Conservation (phyloP, 2,329 filamentous ascomycete species). For the Fonsecaea nubica region DNA sequence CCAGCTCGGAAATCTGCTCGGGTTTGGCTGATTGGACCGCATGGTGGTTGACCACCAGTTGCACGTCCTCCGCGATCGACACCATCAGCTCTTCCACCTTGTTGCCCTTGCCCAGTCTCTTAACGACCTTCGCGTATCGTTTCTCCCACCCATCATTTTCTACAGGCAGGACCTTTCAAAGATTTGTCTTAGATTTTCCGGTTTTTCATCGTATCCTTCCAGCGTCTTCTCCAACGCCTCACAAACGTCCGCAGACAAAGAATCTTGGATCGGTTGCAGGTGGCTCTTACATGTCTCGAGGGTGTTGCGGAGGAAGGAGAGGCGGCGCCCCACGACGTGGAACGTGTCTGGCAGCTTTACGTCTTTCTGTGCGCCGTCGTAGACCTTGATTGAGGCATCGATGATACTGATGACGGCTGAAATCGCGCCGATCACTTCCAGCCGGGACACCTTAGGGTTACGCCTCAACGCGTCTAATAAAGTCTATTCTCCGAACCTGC, state of each 20-base stretch:
- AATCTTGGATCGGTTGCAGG: conserved; percentile 17
- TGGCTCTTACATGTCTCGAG: conserved; percentile 23
- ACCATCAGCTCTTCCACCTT: conserved; percentile 32
- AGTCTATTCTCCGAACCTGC: background rate
- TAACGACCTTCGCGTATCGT: conserved; percentile 22
- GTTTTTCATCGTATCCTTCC: conserved; percentile 16
- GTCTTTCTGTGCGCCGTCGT: conserved; percentile 22
- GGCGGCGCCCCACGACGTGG: conserved; percentile 13
- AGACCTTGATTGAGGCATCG: conserved; percentile 23
- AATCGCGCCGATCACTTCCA: conserved; percentile 26
- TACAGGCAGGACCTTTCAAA: conserved; percentile 24
- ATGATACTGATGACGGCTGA: conserved; percentile 20
- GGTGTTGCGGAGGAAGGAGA: conserved; percentile 27
- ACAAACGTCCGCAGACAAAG: conserved; percentile 16
- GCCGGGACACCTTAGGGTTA: conserved; percentile 19
- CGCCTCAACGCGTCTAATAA: background rate
- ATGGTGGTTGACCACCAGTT: conserved; percentile 28
- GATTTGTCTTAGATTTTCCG: conserved; percentile 20
- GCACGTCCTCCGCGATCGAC: conserved; percentile 22
- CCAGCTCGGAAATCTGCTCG: conserved; percentile 14
- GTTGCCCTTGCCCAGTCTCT: conserved; percentile 25
- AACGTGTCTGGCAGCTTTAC: conserved; percentile 21
- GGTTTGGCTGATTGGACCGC: conserved; percentile 22
- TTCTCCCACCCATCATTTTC: conserved; percentile 26
- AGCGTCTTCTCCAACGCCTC: conserved; percentile 18